Evolutionary conservation across 2,329 filamentous ascomycete genomes (phyloP).

Genomic region (Pseudogymnoascus sp.): DNA sequence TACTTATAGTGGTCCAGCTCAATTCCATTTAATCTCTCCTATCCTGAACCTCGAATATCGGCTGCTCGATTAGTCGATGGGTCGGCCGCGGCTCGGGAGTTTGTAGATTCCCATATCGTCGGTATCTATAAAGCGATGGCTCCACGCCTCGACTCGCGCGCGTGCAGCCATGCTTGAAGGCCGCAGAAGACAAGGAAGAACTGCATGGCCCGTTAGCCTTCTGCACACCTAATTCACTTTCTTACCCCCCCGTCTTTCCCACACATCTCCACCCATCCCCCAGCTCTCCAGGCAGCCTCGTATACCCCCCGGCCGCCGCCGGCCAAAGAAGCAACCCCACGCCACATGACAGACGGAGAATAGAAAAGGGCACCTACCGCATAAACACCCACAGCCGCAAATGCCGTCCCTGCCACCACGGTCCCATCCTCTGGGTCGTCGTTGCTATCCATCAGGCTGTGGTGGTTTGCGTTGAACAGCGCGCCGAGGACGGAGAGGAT

Average conservation of each 20-base stretch:
- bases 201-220: conserved; percentile 36
- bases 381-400: conserved; percentile 82
- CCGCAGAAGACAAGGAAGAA: conserved; percentile 88
- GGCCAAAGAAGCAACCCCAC: not conserved
- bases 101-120: not conserved
- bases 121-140: conserved; percentile 63
- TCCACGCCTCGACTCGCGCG: conserved; percentile 73
- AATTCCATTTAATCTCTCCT: not conserved
- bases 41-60: not conserved
- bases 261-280: not conserved
- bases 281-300: not conserved
- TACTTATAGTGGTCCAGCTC: not conserved
- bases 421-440: conserved; percentile 64
- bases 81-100: not conserved
- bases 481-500: conserved; percentile 56
- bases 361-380: conserved; percentile 51
- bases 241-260: not conserved
- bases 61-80: not conserved
- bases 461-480: conserved; percentile 73
- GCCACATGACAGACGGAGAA: not conserved
- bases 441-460: conserved; percentile 71
- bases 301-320: not conserved
- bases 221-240: not conserved
- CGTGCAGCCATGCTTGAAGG: conserved; percentile 78
- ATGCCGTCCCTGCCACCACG: conserved; percentile 77